These are phyloP conservation scores for Cladophialophora carrionii DNA, from an alignment of 2,329 filamentous ascomycete species.

Conservation along the genomic window DNA sequence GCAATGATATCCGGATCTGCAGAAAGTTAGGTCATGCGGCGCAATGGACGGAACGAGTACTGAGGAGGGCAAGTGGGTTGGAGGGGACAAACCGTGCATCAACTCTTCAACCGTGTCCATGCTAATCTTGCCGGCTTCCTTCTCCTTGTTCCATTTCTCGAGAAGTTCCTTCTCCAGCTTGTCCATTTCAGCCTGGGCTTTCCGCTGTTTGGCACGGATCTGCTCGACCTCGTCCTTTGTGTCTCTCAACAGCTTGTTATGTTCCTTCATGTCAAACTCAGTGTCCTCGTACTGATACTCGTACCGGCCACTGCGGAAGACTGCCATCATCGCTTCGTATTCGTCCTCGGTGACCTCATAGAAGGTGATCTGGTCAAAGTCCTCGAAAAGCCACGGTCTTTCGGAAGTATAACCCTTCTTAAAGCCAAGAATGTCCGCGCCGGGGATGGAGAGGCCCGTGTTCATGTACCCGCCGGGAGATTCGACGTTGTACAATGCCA, in stretches of 20 bases:
- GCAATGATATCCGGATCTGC: constrained; percentile 45
- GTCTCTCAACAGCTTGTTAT: constrained; percentile 54
- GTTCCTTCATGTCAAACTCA: constrained; percentile 60
- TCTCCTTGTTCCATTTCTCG: constrained; percentile 47
- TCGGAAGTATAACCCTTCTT: constrained; percentile 54
- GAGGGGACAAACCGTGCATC: constrained; percentile 48
- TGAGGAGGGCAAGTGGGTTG: neutral
- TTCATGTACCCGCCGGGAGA: constrained; percentile 62
- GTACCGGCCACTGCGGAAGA: constrained; percentile 57
- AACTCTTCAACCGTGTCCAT: constrained; percentile 55
- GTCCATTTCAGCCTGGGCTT: constrained; percentile 53
- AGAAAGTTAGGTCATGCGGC: neutral
- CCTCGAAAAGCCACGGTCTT: constrained; percentile 59
- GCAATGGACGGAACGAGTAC: neutral
- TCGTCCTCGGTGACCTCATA: constrained; percentile 58
- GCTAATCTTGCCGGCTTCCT: constrained; percentile 55
- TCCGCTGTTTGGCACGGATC: constrained; percentile 52
- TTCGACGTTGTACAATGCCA: constrained; percentile 61
- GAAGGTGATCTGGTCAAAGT: constrained; percentile 62
- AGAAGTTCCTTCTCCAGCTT: constrained; percentile 45
- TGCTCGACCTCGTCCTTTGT: constrained; percentile 54
- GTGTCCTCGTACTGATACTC: constrained; percentile 56
- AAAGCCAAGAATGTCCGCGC: constrained; percentile 58
- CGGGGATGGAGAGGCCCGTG: constrained; percentile 57
- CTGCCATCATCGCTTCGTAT: constrained; percentile 53